Evolutionary conservation across 805 yeast genomes (phyloP), one percentile per base, ranked within the genome.

Genomic region (Metschnikowia corniflorae): DNA sequence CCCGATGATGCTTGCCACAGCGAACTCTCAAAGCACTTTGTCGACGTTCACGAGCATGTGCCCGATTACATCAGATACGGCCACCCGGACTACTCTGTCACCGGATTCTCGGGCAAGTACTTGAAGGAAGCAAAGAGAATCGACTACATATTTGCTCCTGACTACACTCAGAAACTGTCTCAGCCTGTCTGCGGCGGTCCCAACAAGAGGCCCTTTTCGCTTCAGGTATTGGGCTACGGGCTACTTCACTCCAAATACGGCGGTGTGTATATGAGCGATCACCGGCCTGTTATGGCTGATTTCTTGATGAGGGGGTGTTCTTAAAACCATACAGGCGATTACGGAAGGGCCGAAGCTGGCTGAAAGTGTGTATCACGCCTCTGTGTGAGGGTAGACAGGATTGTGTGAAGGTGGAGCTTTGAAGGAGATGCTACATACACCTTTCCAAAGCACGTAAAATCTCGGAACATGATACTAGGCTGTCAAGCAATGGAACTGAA

Each of bases 241-340:
- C 33, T 61, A 40, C 43, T 61, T 18, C 66, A 61, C 37, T 60
- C 66, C 12, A 60, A 60, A 43, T 62, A 44, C 35, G 50, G 55
- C 25, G 63, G 63, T 5, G 37, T 37, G 0, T 61, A 61, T 42
- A 54, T 61, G 55, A 61, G 66, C 40, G 65, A 61, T 41, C 68
- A 61, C 43, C 49, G 68, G 19, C 68, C 68, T 4, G 33, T 61
- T 29, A 58, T 61, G 26, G 65, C 56, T 3, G 65, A 61, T 31
- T 59, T 47, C 24, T 10, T 18, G 16, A 9, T 50, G 27, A 21
- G 14, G 13, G 33, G 37, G 2, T 37, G 41, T 16, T 8, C n/a
- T 9, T 21, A 7, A 22, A 17, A 9, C 22, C 9, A 20, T n/a
- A n/a, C n/a, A n/a, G n/a, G n/a, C n/a, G n/a, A n/a, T n/a, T n/a